Evolutionary conservation across 2,329 filamentous ascomycete species (phyloP), one percentile per base, ranked within the genome.

Genomic region (Neofusicoccum ribis): DNA sequence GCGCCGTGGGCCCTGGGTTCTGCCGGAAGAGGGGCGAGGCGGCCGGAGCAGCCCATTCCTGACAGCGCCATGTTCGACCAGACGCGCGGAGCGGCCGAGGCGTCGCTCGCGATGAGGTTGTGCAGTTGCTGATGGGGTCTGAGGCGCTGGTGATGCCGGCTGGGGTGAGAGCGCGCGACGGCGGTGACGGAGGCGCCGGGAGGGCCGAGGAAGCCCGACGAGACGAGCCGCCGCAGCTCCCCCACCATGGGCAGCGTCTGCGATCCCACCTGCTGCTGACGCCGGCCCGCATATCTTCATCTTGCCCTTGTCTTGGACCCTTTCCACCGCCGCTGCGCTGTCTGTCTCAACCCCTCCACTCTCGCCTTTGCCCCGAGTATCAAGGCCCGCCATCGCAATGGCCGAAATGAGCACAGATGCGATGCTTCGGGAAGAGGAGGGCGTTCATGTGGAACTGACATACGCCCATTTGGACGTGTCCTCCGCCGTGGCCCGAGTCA

Each of bases 381-480:
- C 54, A 59, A 46, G 54, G 23, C 54, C 27, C 12, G 37, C 43
- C 6, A 7, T 20, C 56, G 31, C 43, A 8, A 60, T 60, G 56
- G 27, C 56, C 41, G 56, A 60, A 60, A 36, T 12, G 36, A 43
- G 36, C 47, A 11, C 61, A 27, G 43, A 27, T 7, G 39, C 49
- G 17, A 67, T 68, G 65, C 44, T 66, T 17, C 61, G 50, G 27
- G 61, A 72, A 31, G 82, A 85, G 51, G 80, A 82, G 11, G 77
- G 75, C 52, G 88, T 89, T 74, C 86, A 88, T 75, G 89, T 93
- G 46, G 87, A 86, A 59, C 82, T 96, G 8, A 93, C 91, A 3
- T 80, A 87, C 67, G 78, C 85, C 41, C 76, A 81, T 47, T 85
- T 95, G 66, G 82, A 88, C 72, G 78, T 84, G 20, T 80, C 83